These are phyloP conservation scores for Cicer bijugum DNA, from an alignment of 306 rosid genomes.

Conservation along the genomic window DNA sequence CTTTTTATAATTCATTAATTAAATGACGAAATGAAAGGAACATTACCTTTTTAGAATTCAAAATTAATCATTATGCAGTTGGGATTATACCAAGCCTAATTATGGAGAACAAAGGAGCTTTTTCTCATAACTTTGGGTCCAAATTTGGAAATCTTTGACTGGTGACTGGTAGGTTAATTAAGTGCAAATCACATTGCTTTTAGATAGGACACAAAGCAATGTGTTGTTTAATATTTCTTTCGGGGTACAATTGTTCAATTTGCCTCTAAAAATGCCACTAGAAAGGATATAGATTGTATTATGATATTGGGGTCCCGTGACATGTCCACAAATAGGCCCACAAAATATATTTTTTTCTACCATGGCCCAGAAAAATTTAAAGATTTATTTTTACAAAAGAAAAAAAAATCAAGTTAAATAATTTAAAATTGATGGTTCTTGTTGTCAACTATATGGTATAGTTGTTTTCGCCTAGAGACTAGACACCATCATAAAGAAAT, in stretches of 20 bases:
- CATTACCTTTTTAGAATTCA: neutral
- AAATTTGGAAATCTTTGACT: neutral
- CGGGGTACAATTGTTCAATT: neutral
- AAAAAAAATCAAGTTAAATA: neutral
- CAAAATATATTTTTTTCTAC: neutral
- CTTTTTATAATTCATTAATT: neutral
- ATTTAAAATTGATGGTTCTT: neutral
- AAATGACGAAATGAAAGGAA: neutral
- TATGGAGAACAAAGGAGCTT: neutral
- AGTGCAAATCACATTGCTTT: neutral
- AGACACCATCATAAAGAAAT: conserved; percentile 35
- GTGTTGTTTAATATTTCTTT: neutral
- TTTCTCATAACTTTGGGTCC: neutral
- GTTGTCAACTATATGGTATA: neutral
- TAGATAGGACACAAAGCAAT: neutral
- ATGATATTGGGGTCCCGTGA: neutral
- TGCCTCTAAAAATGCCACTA: neutral
- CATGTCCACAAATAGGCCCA: neutral
- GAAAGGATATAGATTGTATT: neutral
- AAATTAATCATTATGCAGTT: neutral
- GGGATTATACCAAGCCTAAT: neutral
- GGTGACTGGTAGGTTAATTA: neutral
- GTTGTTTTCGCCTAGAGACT: conserved; percentile 23
- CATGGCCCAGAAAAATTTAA: neutral
- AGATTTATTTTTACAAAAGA: neutral